phyloP scores from a whole-genome alignment of 192 early-diverging fungal genomes.

The Kappamyces sp. region DNA sequence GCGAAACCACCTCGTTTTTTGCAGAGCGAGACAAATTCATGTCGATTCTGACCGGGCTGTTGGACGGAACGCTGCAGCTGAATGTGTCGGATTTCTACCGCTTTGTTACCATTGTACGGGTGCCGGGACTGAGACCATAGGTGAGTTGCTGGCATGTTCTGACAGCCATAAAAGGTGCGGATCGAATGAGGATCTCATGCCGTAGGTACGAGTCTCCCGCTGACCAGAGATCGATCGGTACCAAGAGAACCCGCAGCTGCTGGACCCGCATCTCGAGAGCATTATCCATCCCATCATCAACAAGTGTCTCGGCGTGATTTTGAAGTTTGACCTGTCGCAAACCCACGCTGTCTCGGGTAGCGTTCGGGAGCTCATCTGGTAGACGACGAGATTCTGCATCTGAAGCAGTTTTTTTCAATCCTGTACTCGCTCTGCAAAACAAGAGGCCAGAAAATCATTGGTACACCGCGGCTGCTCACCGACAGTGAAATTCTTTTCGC shows the following conservation, averaged over 20 bases:
- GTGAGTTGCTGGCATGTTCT: too few species aligned
- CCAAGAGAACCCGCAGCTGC: constrained; percentile 71
- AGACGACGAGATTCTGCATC: not conserved
- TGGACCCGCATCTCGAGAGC: constrained; percentile 67
- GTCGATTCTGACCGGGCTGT: too few species aligned
- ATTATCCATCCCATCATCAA: constrained; percentile 58
- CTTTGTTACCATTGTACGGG: too few species aligned
- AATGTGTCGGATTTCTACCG: too few species aligned
- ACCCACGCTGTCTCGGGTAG: not conserved
- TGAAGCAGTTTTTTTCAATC: constrained; percentile 36
- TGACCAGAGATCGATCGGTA: constrained; percentile 37
- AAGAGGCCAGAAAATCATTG: constrained; percentile 82
- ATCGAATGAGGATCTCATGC: too few species aligned
- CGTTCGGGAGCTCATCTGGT: constrained; percentile 2
- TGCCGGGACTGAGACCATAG: too few species aligned
- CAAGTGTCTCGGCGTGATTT: constrained; percentile 43
- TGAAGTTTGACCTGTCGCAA: not conserved
- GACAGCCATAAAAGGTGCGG: too few species aligned
- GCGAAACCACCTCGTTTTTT: too few species aligned
- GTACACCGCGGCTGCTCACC: constrained; percentile 27
- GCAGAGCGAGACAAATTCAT: too few species aligned
- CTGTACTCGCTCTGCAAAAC: constrained; percentile 79
- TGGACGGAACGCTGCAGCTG: too few species aligned
- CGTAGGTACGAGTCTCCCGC: not conserved
- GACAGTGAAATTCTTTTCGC: constrained; percentile 81